Evolutionary conservation across 2,329 filamentous ascomycete genomes (phyloP).

Genomic region (Penicillium sp.): DNA sequence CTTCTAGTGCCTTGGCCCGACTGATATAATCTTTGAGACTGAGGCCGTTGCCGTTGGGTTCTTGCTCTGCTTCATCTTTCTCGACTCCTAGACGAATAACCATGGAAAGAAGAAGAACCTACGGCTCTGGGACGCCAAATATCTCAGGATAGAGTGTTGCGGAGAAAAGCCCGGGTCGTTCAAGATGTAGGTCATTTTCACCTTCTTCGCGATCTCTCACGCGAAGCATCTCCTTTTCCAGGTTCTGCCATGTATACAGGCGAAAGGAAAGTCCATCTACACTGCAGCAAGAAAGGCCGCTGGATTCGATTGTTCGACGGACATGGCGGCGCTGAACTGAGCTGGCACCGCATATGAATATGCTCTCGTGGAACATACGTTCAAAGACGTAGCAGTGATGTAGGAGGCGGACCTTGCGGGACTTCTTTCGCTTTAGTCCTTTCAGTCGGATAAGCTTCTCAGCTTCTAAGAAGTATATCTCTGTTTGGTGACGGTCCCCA

Average conservation of each 20-base stretch:
- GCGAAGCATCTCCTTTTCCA: slow-evolving; percentile 33
- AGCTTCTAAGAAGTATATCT: slow-evolving; percentile 44
- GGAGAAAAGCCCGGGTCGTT: slow-evolving; percentile 41
- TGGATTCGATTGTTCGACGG: slow-evolving; percentile 33
- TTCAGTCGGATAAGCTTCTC: slow-evolving; percentile 45
- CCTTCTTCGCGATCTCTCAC: slow-evolving; percentile 41
- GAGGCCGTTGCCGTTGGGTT: slow-evolving; percentile 6
- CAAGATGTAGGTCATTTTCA: slow-evolving; percentile 48
- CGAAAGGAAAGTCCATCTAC: slow-evolving; percentile 31
- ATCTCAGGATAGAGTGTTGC: slow-evolving; percentile 48
- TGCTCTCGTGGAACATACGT: slow-evolving; percentile 48
- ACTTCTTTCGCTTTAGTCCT: slow-evolving; percentile 41
- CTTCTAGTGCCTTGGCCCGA: background rate
- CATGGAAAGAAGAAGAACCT: slow-evolving; percentile 44
- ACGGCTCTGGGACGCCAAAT: slow-evolving; percentile 46
- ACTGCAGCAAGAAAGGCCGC: slow-evolving; percentile 18
- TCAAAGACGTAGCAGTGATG: slow-evolving; percentile 52
- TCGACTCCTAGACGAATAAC: slow-evolving; percentile 47
- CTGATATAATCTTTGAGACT: slow-evolving; percentile 21
- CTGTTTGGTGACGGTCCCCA: slow-evolving; percentile 35
- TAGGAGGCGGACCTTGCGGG: slow-evolving; percentile 44
- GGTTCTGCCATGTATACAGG: slow-evolving; percentile 28
- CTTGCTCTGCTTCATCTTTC: slow-evolving; percentile 34
- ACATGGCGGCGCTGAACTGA: slow-evolving; percentile 14
- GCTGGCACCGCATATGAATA: slow-evolving; percentile 19